Evolutionary conservation across 306 rosid genomes (phyloP).

Genomic region (Herpetospermum pedunculosum): DNA sequence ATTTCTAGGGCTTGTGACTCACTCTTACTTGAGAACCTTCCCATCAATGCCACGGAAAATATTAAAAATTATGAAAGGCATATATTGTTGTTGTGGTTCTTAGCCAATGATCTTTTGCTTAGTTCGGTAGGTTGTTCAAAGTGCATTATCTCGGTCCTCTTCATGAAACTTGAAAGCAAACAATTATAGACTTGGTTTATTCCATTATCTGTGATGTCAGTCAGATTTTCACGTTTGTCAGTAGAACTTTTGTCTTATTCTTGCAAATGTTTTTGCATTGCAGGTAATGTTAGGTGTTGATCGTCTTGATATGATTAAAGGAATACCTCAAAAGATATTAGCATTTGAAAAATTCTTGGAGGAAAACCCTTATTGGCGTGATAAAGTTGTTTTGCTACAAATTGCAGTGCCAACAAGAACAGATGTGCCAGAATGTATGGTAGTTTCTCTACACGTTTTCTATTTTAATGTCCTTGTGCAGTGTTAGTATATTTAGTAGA

Average conservation of each 20-base stretch:
- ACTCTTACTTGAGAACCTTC: neutral
- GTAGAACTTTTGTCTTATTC: slow-evolving; percentile 7
- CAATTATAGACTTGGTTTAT: neutral
- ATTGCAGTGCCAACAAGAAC: slow-evolving; percentile 96
- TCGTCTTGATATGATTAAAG: slow-evolving; percentile 93
- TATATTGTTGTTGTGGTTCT: neutral
- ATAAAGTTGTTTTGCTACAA: slow-evolving; percentile 81
- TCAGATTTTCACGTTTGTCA: neutral
- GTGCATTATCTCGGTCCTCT: neutral
- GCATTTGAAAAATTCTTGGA: slow-evolving; percentile 88
- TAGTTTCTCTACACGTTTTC: slow-evolving; percentile 12
- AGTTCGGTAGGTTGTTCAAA: neutral
- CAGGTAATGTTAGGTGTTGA: slow-evolving; percentile 95
- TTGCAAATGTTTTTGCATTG: slow-evolving; percentile 15
- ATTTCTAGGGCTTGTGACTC: neutral
- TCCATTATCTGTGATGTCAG: neutral
- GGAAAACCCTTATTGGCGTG: slow-evolving; percentile 62
- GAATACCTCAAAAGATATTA: slow-evolving; percentile 86
- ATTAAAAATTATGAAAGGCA: neutral
- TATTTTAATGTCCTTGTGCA: slow-evolving; percentile 10
- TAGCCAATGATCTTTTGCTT: neutral
- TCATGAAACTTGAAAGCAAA: neutral
- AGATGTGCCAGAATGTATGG: slow-evolving; percentile 89
- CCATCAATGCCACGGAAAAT: neutral
- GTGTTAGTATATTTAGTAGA: slow-evolving; percentile 1